Percentiles rank a stretch among this genome's conserved stretches.
Evolutionary conservation across 306 rosid species (phyloP).

Genomic region (Malus sieversii): DNA sequence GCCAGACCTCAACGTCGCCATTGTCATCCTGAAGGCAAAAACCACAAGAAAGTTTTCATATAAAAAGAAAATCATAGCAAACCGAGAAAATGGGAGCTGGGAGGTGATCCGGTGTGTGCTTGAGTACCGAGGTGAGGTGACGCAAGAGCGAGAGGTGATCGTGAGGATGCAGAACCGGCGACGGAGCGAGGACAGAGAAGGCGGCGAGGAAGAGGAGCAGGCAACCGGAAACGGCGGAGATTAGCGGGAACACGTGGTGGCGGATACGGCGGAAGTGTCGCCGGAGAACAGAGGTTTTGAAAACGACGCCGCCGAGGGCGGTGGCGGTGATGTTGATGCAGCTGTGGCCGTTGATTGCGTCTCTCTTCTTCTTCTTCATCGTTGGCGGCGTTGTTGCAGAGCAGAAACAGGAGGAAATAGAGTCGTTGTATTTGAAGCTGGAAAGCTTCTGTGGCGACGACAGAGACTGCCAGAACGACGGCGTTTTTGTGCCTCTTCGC

Average conservation of each 20-base stretch:
- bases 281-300: conserved; percentile 26
- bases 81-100: neutral
- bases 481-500: neutral
- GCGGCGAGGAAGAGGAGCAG: conserved; percentile 44
- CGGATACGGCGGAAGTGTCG: conserved; percentile 21
- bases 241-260: conserved; percentile 36
- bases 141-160: conserved; percentile 14
- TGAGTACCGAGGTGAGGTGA: conserved; percentile 11
- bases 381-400: neutral
- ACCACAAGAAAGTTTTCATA: neutral
- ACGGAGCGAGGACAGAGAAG: conserved; percentile 34
- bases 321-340: neutral
- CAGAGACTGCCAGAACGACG: neutral
- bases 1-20: conserved; percentile 6
- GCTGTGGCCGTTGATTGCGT: neutral
- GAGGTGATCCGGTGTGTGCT: neutral
- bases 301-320: neutral
- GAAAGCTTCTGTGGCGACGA: neutral
- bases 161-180: conserved; percentile 26
- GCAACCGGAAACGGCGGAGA: conserved; percentile 45
- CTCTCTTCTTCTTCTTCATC: conserved; percentile 34
- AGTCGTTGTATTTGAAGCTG: neutral
- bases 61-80: neutral
- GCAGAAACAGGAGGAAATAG: neutral
- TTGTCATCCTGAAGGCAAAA: conserved; percentile 17